phyloP scores from a whole-genome alignment of 352 stramenopile species.

The Albugo laibachii region DNA sequence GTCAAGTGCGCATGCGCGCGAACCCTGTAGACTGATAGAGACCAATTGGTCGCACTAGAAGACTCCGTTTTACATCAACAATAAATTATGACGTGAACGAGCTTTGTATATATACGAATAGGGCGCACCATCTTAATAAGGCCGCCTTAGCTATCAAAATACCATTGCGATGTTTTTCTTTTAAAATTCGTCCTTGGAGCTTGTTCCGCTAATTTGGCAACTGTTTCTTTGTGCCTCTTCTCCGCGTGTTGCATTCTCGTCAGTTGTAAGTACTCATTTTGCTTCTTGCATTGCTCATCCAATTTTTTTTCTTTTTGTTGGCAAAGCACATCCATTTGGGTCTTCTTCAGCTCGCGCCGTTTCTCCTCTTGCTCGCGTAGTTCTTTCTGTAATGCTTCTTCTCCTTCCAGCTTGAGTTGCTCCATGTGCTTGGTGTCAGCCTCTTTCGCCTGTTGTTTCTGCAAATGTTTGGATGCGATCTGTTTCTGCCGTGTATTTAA shows the following conservation, averaged over 20 bases:
- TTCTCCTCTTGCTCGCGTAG: constrained; percentile 52
- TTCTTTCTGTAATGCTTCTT: constrained; percentile 62
- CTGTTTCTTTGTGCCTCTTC: constrained; percentile 54
- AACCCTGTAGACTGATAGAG: constrained; percentile 12
- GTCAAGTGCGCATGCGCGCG: constrained; percentile 63
- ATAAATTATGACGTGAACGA: too few relatives aligned
- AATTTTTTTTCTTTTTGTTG: constrained; percentile 31
- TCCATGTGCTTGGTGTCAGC: constrained; percentile 24
- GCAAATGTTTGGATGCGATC: constrained; percentile 25
- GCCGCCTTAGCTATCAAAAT: constrained; percentile 37
- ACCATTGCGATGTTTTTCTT: constrained; percentile 62
- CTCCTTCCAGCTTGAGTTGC: constrained; percentile 33
- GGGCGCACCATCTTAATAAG: too few relatives aligned
- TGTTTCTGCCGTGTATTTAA: constrained; percentile 32
- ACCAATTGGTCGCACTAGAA: too few relatives aligned
- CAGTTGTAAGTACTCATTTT: constrained; percentile 49
- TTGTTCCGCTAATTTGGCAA: constrained; percentile 28
- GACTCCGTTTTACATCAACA: too few relatives aligned
- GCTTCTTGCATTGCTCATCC: constrained; percentile 31
- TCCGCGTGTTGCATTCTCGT: constrained; percentile 57
- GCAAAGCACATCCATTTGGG: constrained; percentile 34
- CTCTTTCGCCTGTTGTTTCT: constrained; percentile 23
- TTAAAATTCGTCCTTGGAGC: constrained; percentile 30
- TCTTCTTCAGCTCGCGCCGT: constrained; percentile 35
- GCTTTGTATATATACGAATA: too few relatives aligned